phyloP scores from a whole-genome alignment of 108 stramenopile genomes.

The Stephanodiscus triporus region DNA sequence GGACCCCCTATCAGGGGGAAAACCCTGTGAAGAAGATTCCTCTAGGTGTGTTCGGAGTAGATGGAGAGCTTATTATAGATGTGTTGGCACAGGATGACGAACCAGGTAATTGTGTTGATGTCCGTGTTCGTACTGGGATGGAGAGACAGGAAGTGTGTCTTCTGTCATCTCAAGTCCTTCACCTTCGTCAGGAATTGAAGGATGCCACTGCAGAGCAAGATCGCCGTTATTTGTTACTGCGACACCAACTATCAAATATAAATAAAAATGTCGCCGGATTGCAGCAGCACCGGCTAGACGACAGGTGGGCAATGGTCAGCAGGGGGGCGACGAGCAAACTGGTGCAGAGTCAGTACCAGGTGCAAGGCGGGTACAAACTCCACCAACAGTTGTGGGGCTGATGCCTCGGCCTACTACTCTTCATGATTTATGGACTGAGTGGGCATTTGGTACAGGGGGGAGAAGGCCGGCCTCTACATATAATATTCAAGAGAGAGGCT shows the following conservation, averaged over 20 bases:
- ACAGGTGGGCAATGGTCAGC: neutral
- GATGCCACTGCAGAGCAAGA: neutral
- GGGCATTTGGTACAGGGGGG: slow-evolving; percentile 35
- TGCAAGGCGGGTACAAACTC: neutral
- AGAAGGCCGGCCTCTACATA: slow-evolving; percentile 42
- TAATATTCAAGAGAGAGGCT: slow-evolving; percentile 37
- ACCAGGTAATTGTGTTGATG: slow-evolving; percentile 6
- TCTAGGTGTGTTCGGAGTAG: neutral
- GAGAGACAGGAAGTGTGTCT: slow-evolving; percentile 4
- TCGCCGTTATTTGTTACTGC: neutral
- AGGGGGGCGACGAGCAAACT: neutral
- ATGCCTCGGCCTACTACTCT: slow-evolving; percentile 21
- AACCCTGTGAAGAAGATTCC: slow-evolving; percentile 12
- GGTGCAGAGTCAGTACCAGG: neutral
- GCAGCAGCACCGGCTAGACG: neutral
- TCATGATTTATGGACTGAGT: slow-evolving; percentile 47
- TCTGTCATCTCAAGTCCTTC: too few relatives aligned
- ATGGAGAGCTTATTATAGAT: slow-evolving; percentile 19
- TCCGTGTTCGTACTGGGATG: slow-evolving; percentile 7
- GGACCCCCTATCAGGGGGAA: too few relatives aligned
- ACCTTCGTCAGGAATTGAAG: slow-evolving; percentile 2
- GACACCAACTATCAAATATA: neutral
- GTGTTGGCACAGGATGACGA: neutral
- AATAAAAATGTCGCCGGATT: neutral
- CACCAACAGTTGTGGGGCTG: neutral